Percentiles rank a stretch among this genome's conserved stretches.
These are phyloP conservation scores for Botrytis aclada DNA, from an alignment of 2,329 filamentous ascomycete genomes.

Conservation along the genomic window DNA sequence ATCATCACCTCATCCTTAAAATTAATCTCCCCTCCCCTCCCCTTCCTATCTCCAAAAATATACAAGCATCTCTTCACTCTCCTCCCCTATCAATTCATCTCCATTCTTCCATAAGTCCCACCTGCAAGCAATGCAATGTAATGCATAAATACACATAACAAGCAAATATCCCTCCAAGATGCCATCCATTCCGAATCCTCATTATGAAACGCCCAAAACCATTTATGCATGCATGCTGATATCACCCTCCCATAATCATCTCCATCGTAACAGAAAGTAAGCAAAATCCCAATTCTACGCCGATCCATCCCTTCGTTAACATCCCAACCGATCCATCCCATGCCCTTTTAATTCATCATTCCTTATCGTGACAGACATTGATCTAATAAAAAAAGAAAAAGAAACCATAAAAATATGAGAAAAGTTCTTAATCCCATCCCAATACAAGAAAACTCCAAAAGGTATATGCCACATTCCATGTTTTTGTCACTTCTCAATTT, in stretches of 20 bases:
- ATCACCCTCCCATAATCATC: neutral
- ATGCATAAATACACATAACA: neutral
- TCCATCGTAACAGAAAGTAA: neutral
- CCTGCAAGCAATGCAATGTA: neutral
- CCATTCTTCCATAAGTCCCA: neutral
- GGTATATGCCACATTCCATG: neutral
- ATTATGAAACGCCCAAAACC: neutral
- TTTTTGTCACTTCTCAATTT: neutral
- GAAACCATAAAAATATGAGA: constrained; percentile 3
- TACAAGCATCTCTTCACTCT: neutral
- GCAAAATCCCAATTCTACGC: neutral
- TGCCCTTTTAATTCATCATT: constrained; percentile 11
- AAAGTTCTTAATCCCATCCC: constrained; percentile 9
- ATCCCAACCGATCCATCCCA: neutral
- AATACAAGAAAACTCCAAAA: constrained; percentile 13
- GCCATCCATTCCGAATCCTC: neutral
- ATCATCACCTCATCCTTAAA: neutral
- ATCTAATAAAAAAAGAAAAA: neutral
- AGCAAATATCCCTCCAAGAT: neutral
- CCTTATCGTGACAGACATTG: constrained; percentile 14
- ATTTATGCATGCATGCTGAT: neutral
- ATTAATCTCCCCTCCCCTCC: neutral
- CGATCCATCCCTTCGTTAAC: neutral
- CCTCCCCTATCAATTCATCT: neutral
- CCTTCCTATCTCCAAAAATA: neutral